A percentile compares a stretch with the other conserved stretches of the same genome.
Evolutionary conservation across 2,329 filamentous ascomycete species (phyloP).

Genomic region (Chalara sp.): DNA sequence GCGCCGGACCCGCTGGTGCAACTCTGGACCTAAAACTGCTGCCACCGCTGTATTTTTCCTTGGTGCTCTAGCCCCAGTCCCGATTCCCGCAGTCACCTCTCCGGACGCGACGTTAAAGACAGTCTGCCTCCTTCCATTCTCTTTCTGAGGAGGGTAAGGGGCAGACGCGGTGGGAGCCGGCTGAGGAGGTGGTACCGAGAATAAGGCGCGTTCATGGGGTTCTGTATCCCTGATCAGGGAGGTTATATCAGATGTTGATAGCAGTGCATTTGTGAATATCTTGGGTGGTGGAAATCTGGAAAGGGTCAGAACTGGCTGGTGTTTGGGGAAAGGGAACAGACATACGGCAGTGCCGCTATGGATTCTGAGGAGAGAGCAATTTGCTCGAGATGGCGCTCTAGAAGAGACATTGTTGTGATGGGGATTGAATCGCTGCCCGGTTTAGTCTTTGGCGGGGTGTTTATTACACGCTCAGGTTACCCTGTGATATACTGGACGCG

Average conservation of each 20-base stretch:
- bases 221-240: slow-evolving; percentile 93
- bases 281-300: slow-evolving; percentile 80
- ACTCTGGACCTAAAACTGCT: slow-evolving; percentile 78
- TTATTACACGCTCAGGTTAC: too few species aligned
- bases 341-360: slow-evolving; percentile 66
- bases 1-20: slow-evolving; percentile 71
- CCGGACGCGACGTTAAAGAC: slow-evolving; percentile 59
- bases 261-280: slow-evolving; percentile 89
- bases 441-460: too few species aligned
- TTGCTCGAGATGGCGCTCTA: slow-evolving; percentile 68
- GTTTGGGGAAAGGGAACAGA: slow-evolving; percentile 12
- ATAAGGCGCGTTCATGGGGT: slow-evolving; percentile 86
- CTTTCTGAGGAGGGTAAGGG: slow-evolving; percentile 34
- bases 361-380: slow-evolving; percentile 70
- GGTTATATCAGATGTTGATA: slow-evolving; percentile 86
- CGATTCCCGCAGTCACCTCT: slow-evolving; percentile 50
- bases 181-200: slow-evolving; percentile 68
- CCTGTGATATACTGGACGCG: too few species aligned
- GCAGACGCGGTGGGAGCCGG: slow-evolving; percentile 37
- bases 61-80: slow-evolving; percentile 40
- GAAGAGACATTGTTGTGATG: slow-evolving; percentile 50
- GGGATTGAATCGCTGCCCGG: too few species aligned
- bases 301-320: slow-evolving; percentile 7
- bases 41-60: slow-evolving; percentile 78
- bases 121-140: slow-evolving; percentile 46